These are phyloP conservation scores for Periconia macrospinosa DNA, from an alignment of 2,329 filamentous ascomycete genomes.

Conservation along the genomic window DNA sequence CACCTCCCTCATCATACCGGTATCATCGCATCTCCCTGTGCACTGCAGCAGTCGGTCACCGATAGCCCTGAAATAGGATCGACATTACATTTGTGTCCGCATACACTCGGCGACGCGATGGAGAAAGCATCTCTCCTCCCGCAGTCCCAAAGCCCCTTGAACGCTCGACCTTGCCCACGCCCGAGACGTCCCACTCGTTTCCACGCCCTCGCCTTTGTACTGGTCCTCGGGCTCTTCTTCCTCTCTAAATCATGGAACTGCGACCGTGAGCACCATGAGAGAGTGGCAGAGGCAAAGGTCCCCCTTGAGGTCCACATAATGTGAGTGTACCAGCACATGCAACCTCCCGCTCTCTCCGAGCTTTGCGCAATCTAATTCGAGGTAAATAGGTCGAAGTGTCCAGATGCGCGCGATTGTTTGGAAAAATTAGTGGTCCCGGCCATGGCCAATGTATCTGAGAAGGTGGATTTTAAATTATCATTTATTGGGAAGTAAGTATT, in stretches of 20 bases:
- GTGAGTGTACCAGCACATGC: conserved; percentile 33
- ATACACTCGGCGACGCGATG: conserved; percentile 17
- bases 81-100: too few species aligned
- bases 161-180: conserved; percentile 18
- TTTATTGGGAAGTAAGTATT: conserved; percentile 78
- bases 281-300: conserved; percentile 58
- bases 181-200: conserved; percentile 25
- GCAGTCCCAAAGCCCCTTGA: conserved; percentile 14
- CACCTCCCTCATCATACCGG: background rate
- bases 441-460: conserved; percentile 79
- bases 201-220: conserved; percentile 25
- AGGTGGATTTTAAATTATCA: conserved; percentile 88
- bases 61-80: too few species aligned
- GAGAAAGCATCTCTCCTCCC: conserved; percentile 37
- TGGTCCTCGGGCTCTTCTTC: conserved; percentile 36
- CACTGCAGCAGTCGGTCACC: too few species aligned
- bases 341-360: conserved; percentile 11
- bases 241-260: conserved; percentile 24
- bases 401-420: conserved; percentile 84
- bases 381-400: conserved; percentile 67
- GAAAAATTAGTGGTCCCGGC: conserved; percentile 78
- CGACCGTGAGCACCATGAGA: conserved; percentile 25
- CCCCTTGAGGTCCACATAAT: conserved; percentile 94
- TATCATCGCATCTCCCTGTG: background rate
- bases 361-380: too few species aligned